phyloP scores from a whole-genome alignment of 2,329 filamentous ascomycete genomes.

The Fusarium zealandicum region DNA sequence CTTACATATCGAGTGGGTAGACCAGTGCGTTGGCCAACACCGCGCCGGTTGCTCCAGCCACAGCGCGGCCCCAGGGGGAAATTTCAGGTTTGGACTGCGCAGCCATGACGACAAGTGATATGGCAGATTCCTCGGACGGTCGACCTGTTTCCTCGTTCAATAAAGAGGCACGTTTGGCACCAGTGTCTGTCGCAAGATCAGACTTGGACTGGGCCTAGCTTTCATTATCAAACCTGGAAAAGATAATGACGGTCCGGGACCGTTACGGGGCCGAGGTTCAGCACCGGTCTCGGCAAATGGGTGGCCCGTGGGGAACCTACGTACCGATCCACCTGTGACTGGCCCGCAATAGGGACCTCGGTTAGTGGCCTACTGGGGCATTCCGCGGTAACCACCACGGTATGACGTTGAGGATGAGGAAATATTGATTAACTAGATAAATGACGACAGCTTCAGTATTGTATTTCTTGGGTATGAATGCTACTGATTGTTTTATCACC shows the following conservation, averaged over 20 bases:
- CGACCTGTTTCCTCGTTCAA: not conserved
- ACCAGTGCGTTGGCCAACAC: constrained; percentile 94
- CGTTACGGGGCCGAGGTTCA: constrained; percentile 37
- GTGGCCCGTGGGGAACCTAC: not conserved
- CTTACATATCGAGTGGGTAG: constrained; percentile 96
- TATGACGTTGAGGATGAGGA: not conserved
- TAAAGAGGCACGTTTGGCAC: constrained; percentile 11
- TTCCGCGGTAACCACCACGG: not conserved
- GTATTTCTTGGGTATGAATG: no score
- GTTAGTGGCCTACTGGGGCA: constrained; percentile 32
- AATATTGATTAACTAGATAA: no score
- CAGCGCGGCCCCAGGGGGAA: constrained; percentile 90
- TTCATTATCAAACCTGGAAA: constrained; percentile 35
- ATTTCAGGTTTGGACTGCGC: constrained; percentile 72
- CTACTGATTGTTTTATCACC: no score
- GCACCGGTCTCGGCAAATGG: constrained; percentile 41
- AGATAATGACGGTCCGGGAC: constrained; percentile 32
- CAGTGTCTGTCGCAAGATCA: constrained; percentile 19
- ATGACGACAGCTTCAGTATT: no score
- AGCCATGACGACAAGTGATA: constrained; percentile 51
- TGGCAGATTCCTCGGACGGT: not conserved
- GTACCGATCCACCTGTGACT: constrained; percentile 34
- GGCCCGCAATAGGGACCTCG: constrained; percentile 38
- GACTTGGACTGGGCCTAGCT: constrained; percentile 14
- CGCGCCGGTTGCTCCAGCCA: constrained; percentile 91